Evolutionary conservation across 768 basidiomycete genomes (phyloP).

Genomic region (Hortiboletus campestris): DNA sequence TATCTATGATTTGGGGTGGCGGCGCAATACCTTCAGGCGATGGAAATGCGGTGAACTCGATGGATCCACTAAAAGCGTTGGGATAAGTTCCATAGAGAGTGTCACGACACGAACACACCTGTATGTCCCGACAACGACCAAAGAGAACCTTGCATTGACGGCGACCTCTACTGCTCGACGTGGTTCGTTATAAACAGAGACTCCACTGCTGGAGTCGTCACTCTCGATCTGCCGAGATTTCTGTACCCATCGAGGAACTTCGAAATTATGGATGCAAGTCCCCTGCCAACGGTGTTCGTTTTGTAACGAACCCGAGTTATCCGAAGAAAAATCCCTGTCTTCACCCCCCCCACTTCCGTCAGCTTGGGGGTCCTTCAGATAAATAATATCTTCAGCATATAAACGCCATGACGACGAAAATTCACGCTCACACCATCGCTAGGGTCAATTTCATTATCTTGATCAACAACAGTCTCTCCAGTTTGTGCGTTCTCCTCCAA

Average conservation of each 20-base stretch:
- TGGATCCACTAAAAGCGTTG: constrained; percentile 48
- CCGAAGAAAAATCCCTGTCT: constrained; percentile 1
- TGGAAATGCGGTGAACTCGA: constrained; percentile 70
- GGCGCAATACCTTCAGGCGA: constrained; percentile 56
- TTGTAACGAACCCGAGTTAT: constrained; percentile 5
- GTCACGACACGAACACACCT: constrained; percentile 41
- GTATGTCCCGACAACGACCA: constrained; percentile 76
- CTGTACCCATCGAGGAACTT: constrained; percentile 75
- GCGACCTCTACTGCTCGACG: constrained; percentile 62
- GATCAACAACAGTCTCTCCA: constrained; percentile 1
- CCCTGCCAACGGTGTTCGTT: constrained; percentile 57
- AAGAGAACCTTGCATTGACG: constrained; percentile 77
- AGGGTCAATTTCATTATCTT: constrained; percentile 47
- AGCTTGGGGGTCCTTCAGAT: constrained; percentile 9
- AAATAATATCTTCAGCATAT: constrained; percentile 1
- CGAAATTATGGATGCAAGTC: constrained; percentile 75
- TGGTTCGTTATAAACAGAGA: constrained; percentile 57
- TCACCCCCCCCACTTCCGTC: constrained; percentile 6
- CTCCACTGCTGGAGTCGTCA: constrained; percentile 33
- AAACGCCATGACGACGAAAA: not conserved
- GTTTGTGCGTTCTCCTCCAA: constrained; percentile 43
- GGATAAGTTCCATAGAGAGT: not conserved
- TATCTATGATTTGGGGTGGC: constrained; percentile 56
- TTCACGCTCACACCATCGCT: constrained; percentile 41
- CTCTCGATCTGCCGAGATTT: constrained; percentile 63